Percentiles rank a stretch among this genome's conserved stretches.
phyloP scores from a whole-genome alignment of 441 rosid genomes.

The Metrosideros polymorpha region DNA sequence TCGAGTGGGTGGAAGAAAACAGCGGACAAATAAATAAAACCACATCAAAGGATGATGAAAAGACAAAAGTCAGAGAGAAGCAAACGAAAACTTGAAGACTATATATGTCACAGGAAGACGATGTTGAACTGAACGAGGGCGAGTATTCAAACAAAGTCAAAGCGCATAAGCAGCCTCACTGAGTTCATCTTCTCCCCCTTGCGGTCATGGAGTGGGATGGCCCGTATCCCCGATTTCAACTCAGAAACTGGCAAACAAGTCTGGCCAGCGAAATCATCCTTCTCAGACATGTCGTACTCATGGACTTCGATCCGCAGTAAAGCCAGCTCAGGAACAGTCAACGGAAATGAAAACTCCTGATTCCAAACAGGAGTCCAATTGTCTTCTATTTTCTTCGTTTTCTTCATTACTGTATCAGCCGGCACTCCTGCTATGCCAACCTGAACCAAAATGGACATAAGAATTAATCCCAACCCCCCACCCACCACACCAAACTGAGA shows the following conservation, averaged over 20 bases:
- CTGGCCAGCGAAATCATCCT: conserved; percentile 45
- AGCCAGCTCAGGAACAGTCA: conserved; percentile 48
- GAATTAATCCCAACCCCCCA: neutral
- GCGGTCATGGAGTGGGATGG: conserved; percentile 33
- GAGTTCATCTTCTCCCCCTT: conserved; percentile 29
- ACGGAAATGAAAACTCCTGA: conserved; percentile 41
- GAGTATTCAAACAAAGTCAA: conserved; percentile 22
- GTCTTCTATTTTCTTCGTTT: conserved; percentile 37
- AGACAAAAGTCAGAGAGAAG: neutral
- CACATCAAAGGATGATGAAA: neutral
- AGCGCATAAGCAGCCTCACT: conserved; percentile 39
- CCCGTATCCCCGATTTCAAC: conserved; percentile 29
- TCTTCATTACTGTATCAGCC: conserved; percentile 32
- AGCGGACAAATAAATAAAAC: neutral
- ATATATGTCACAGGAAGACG: neutral
- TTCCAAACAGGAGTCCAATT: conserved; percentile 53
- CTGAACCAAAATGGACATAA: conserved; percentile 12
- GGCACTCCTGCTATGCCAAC: conserved; percentile 53
- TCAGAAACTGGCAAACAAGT: conserved; percentile 43
- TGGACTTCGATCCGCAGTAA: conserved; percentile 42
- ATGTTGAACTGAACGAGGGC: neutral
- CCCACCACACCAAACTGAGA: neutral
- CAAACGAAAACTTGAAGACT: neutral
- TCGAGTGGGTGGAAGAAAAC: neutral
- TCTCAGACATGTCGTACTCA: conserved; percentile 42